A percentile compares a stretch with the other conserved stretches of the same genome.
Conservation (phyloP, 176 grass and related monocot genomes). For the Thalia dealbata region DNA sequence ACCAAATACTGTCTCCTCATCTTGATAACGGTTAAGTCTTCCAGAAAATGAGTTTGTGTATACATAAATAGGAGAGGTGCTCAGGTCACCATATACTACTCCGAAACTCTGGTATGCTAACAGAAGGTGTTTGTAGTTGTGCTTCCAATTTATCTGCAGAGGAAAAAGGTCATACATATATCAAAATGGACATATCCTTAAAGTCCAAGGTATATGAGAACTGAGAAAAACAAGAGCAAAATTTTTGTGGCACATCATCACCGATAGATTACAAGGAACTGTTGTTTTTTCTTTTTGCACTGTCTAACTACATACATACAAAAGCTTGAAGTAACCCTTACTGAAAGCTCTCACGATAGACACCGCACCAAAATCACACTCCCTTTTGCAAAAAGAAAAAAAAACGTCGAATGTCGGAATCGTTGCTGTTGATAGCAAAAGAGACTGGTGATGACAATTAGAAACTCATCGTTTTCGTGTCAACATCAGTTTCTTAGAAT, state of each 20-base stretch:
- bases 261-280: too few species aligned
- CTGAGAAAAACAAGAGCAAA: not conserved
- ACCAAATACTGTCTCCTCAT: constrained; percentile 51
- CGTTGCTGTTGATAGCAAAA: not conserved
- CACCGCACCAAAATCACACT: not conserved
- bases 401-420: too few species aligned
- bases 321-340: too few species aligned
- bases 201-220: not conserved
- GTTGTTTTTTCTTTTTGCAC: too few species aligned
- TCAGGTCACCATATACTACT: constrained; percentile 61
- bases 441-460: not conserved
- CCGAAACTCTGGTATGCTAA: constrained; percentile 64
- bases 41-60: constrained; percentile 41
- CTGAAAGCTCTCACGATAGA: too few species aligned
- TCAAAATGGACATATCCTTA: not conserved
- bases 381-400: not conserved
- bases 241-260: not conserved
- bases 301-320: too few species aligned
- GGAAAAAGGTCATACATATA: not conserved
- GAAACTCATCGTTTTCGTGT: not conserved
- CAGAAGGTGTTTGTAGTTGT: constrained; percentile 30
- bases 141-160: constrained; percentile 40
- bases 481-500: not conserved
- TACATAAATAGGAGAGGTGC: constrained; percentile 53
- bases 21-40: constrained; percentile 12